Evolutionary conservation across 1,284 basidiomycete species (phyloP), one percentile per base, ranked within the genome.

Genomic region (Fomitopsis betulina): DNA sequence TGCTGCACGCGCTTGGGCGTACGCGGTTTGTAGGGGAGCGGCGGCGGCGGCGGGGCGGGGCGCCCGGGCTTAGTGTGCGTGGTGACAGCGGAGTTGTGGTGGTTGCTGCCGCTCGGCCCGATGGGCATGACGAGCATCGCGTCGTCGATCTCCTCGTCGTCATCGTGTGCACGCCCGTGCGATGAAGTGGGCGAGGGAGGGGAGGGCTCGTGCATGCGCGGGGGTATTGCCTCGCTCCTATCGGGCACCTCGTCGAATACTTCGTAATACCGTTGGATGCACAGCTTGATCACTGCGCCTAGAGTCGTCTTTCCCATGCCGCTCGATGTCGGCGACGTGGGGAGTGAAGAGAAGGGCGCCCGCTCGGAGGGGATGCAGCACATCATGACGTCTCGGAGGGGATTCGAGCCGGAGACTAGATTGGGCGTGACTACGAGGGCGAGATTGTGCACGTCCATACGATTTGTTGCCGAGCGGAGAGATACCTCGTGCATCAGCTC

Each of bases 401-500:
- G 86, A 61, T 83, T 88, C 3, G 84, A 70, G 57, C 87, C 76
- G 58, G 84, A 83, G 57, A 92, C 81, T 54, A 94, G 81, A 64
- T 93, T 94, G 13, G 93, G 91, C 58, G 79, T 82, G 27, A 94
- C 74, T 6, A 93, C 91, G 43, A 93, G 77, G 10, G 91, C 79
- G 42, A 94, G 83, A 67, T 94, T 94, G 63, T 87, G 81, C 23
- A 90, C 88, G 66, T 91, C 88, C 91, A 94, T 94, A 53, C 81
- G 79, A 68, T 94, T 94, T 3, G 72, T 74, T 1, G 78, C 73
- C 0, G 85, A 77, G 15, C 83, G 84, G 13, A 86, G 72, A 0
- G 90, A 86, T 6, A 93, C 85, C 59, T 92, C 86, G 63, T 94
- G 87, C 62, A 93, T 76, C 25, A 93, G 78, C 66, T 91, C 90